Conservation (phyloP, 2,329 filamentous ascomycete genomes). For the Penicillium sp. region DNA sequence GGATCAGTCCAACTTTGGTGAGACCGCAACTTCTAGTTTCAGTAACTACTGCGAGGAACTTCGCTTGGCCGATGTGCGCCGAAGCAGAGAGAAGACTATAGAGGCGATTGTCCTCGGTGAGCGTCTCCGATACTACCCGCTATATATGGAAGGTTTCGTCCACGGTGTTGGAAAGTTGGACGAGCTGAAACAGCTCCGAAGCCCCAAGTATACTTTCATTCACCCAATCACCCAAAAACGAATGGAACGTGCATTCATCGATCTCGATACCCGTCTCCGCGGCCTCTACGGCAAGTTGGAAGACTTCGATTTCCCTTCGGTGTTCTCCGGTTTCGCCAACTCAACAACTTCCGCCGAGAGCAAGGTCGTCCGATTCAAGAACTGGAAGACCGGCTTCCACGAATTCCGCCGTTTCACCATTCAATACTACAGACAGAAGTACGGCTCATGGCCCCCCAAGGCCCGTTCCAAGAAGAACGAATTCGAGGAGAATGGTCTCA, state of each 20-base stretch:
- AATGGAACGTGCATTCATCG: conserved; percentile 79
- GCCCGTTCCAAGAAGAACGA: conserved; percentile 89
- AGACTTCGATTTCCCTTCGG: conserved; percentile 85
- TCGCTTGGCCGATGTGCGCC: conserved; percentile 73
- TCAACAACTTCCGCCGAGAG: conserved; percentile 77
- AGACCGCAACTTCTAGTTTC: conserved; percentile 56
- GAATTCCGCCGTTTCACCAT: conserved; percentile 74
- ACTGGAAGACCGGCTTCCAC: conserved; percentile 75
- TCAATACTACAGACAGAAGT: conserved; percentile 66
- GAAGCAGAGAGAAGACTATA: conserved; percentile 83
- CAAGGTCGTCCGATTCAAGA: conserved; percentile 77
- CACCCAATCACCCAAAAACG: conserved; percentile 71
- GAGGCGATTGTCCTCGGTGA: conserved; percentile 89
- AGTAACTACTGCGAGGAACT: conserved; percentile 72
- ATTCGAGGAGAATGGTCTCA: conserved; percentile 82
- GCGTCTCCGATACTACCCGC: conserved; percentile 73
- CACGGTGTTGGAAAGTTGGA: conserved; percentile 86
- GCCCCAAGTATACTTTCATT: conserved; percentile 69
- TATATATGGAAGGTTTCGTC: conserved; percentile 90
- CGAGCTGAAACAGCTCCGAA: conserved; percentile 68
- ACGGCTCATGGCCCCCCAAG: conserved; percentile 86
- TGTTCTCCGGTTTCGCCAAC: conserved; percentile 85
- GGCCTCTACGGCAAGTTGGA: conserved; percentile 73
- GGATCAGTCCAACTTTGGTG: conserved; percentile 65
- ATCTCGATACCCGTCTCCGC: conserved; percentile 71